These are phyloP conservation scores for Solanum neorickii DNA, from an alignment of 257 asterid species.

Conservation along the genomic window DNA sequence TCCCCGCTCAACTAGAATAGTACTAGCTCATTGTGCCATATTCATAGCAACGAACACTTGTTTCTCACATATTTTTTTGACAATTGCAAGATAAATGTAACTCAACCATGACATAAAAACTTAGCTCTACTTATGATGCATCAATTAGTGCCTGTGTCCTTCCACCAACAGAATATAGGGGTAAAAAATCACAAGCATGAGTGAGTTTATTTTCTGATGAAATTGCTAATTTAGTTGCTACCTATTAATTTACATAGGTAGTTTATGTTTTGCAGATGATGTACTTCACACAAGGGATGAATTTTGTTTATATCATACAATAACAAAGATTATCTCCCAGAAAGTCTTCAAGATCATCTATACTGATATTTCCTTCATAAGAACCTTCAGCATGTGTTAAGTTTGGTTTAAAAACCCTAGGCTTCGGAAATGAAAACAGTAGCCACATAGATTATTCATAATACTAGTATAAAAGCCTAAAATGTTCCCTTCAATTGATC, in stretches of 20 bases:
- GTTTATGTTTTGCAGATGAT: not conserved
- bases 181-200: not conserved
- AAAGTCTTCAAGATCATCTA: not conserved
- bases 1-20: not conserved
- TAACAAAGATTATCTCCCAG: not conserved
- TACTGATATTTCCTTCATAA: not conserved
- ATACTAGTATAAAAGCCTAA: not conserved
- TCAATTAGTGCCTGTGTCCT: not conserved
- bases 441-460: not conserved
- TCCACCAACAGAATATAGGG: not conserved
- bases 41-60: not conserved
- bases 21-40: not conserved
- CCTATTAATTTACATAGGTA: not conserved
- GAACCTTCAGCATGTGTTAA: not conserved
- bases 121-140: not conserved
- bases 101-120: not conserved
- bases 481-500: not conserved
- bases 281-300: not conserved
- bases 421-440: not conserved
- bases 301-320: not conserved
- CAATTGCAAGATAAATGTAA: not conserved
- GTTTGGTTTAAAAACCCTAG: not conserved
- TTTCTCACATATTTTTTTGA: not conserved
- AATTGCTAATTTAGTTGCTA: not conserved
- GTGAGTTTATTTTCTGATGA: not conserved